A percentile compares a stretch with the other conserved stretches of the same genome.
Conservation (phyloP, 1,284 basidiomycete genomes). For the Ustilago tritici region DNA sequence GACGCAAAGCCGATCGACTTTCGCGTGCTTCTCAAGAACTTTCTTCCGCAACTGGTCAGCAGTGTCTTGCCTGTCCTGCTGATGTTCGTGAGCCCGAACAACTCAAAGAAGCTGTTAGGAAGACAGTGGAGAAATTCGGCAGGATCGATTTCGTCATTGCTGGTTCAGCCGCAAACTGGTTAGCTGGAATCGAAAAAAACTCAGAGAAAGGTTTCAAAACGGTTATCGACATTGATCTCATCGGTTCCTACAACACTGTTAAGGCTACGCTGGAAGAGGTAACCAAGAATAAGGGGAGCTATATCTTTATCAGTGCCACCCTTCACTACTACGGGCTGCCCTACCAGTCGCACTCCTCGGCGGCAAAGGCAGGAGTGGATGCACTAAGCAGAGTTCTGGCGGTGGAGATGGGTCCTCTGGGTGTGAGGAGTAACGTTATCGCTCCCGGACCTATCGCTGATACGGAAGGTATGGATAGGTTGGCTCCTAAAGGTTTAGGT, state of each 20-base stretch:
- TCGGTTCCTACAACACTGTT: conserved; percentile 93
- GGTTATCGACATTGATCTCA: conserved; percentile 91
- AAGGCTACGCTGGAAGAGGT: conserved; percentile 62
- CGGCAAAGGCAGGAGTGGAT: conserved; percentile 94
- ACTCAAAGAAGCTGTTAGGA: conserved; percentile 80
- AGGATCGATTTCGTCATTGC: conserved; percentile 94
- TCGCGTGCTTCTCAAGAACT: conserved; percentile 80
- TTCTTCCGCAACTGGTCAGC: conserved; percentile 76
- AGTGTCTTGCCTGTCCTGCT: conserved; percentile 80
- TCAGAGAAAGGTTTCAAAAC: conserved; percentile 77
- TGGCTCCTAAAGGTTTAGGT: conserved; percentile 73
- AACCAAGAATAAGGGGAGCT: conserved; percentile 75
- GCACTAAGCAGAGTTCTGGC: conserved; percentile 86
- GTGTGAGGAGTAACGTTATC: conserved; percentile 92
- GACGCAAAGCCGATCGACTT: conserved; percentile 86
- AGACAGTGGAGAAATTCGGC: conserved; percentile 82
- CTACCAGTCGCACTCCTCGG: conserved; percentile 91
- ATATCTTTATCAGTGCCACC: conserved; percentile 91
- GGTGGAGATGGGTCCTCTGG: conserved; percentile 90
- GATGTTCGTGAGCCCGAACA: conserved; percentile 85
- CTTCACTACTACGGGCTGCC: conserved; percentile 90
- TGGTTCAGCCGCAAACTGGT: conserved; percentile 74
- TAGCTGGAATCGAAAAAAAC: conserved; percentile 66
- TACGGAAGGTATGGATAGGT: conserved; percentile 86
- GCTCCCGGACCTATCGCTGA: conserved; percentile 85